phyloP scores from a whole-genome alignment of 2,329 filamentous ascomycete genomes.

The Aspergillus ochraceus region DNA sequence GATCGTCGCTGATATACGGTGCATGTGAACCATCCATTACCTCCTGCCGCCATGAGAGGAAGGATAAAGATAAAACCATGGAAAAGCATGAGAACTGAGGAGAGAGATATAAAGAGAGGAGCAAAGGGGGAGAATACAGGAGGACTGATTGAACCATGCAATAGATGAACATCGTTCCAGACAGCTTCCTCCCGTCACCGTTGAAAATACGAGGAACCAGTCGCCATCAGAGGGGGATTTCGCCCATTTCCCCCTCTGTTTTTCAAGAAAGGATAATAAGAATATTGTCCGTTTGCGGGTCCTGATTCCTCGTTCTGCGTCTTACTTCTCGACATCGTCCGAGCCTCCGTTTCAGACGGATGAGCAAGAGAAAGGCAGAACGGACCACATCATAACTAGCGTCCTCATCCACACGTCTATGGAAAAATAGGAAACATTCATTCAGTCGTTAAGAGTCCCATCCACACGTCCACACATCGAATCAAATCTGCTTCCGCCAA shows the following conservation, averaged over 20 bases:
- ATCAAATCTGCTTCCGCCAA: conserved; percentile 17
- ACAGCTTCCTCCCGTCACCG: background rate
- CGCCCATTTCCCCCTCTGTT: background rate
- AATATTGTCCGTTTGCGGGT: background rate
- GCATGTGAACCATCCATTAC: background rate
- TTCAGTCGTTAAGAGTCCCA: conserved; percentile 26
- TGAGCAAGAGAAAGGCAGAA: background rate
- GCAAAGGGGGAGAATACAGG: background rate
- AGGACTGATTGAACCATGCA: background rate
- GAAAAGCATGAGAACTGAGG: background rate
- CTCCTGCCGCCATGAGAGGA: background rate
- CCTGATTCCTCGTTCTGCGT: background rate
- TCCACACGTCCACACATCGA: conserved; percentile 18
- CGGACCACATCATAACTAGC: conserved; percentile 5
- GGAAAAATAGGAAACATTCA: conserved; percentile 23
- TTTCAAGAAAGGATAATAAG: background rate
- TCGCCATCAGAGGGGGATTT: background rate
- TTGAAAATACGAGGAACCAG: background rate
- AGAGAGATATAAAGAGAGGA: background rate
- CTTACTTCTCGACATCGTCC: background rate
- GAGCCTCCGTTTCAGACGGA: background rate
- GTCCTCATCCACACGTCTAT: conserved; percentile 20
- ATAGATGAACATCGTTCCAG: background rate
- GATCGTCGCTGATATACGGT: background rate
- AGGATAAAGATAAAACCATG: background rate